A percentile compares a stretch with the other conserved stretches of the same genome.
Conservation (phyloP, 1,284 basidiomycete genomes). For the Leccinum cinnamomeum region DNA sequence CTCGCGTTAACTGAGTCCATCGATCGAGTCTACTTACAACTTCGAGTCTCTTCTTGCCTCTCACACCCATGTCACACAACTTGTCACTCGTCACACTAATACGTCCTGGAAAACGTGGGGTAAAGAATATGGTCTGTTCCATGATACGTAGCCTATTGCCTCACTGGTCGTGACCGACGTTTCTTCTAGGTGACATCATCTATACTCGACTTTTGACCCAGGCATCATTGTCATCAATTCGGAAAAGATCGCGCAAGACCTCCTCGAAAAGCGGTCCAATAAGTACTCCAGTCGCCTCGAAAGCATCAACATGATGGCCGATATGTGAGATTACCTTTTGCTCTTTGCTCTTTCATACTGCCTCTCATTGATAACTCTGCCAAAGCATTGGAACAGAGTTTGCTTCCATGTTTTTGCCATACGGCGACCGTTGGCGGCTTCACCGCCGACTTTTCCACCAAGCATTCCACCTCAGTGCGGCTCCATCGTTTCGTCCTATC, state of each 20-base stretch:
- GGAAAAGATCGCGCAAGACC: conserved; percentile 24
- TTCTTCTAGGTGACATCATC: conserved; percentile 19
- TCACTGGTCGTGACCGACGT: not conserved
- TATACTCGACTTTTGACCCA: conserved; percentile 22
- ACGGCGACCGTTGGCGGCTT: conserved; percentile 29
- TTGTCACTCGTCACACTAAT: too few species aligned
- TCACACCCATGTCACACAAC: too few species aligned
- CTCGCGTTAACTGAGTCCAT: too few species aligned
- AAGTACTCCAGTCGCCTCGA: not conserved
- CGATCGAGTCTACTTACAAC: too few species aligned
- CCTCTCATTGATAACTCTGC: not conserved
- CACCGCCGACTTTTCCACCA: conserved; percentile 32
- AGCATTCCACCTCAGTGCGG: conserved; percentile 22
- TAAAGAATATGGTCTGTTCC: conserved; percentile 19
- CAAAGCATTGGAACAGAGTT: conserved; percentile 23
- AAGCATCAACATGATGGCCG: not conserved
- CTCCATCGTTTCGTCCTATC: conserved; percentile 18
- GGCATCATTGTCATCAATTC: conserved; percentile 27
- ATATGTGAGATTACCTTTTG: too few species aligned
- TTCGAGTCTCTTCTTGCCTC: too few species aligned
- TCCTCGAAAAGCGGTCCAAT: conserved; percentile 20
- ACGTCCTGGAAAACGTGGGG: conserved; percentile 23
- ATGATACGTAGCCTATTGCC: too few species aligned
- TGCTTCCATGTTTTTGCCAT: conserved; percentile 24
- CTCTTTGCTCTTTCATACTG: too few species aligned